phyloP scores from a whole-genome alignment of 2,329 filamentous ascomycete genomes.

The Beauveria pseudobassiana region DNA sequence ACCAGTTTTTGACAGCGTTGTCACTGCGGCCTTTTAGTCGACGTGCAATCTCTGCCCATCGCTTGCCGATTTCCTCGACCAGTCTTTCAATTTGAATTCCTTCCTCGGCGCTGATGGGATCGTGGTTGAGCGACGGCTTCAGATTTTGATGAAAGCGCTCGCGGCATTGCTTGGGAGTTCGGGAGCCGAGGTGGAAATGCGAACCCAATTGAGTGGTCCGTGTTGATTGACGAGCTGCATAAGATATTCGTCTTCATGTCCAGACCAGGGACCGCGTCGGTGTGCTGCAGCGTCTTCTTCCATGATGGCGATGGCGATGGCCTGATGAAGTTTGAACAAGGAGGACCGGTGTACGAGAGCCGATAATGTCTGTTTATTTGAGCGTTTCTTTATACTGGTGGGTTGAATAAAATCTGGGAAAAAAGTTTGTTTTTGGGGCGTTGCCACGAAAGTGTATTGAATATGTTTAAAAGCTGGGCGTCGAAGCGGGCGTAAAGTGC shows the following conservation, averaged over 20 bases:
- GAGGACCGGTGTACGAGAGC: not conserved
- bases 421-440: not conserved
- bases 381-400: not conserved
- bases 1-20: conserved; percentile 97
- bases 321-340: conserved; percentile 14
- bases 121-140: conserved; percentile 66
- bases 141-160: conserved; percentile 93
- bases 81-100: conserved; percentile 67
- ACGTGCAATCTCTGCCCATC: conserved; percentile 89
- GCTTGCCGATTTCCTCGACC: conserved; percentile 71
- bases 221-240: conserved; percentile 63
- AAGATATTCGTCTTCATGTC: conserved; percentile 64
- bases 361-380: not conserved
- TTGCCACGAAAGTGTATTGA: not conserved
- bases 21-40: conserved; percentile 78
- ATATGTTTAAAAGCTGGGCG: not conserved
- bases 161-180: conserved; percentile 89
- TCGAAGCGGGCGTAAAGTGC: not conserved
- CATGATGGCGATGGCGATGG: conserved; percentile 3
- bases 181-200: conserved; percentile 71
- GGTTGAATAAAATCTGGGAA: not conserved
- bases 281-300: conserved; percentile 15
- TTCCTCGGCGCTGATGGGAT: conserved; percentile 65
- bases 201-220: conserved; percentile 83
- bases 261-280: conserved; percentile 70